Conservation (phyloP, 345 rosid species). For the Mangifera indica region DNA sequence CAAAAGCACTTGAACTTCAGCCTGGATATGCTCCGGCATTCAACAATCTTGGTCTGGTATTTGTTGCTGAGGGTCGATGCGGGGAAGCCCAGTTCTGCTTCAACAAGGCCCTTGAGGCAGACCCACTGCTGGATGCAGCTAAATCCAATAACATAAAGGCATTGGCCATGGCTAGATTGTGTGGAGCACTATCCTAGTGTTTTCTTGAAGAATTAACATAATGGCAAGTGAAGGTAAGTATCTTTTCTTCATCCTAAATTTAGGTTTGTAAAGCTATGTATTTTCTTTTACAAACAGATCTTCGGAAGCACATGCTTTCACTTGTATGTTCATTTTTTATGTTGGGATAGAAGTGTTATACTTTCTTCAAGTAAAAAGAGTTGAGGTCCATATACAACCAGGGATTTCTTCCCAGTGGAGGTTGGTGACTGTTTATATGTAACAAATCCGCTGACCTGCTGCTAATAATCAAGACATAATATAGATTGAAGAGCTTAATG, state of each 20-base stretch:
- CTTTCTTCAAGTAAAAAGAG: not conserved
- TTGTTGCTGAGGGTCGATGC: constrained; percentile 78
- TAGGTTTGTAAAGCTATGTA: not conserved
- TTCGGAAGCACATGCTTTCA: not conserved
- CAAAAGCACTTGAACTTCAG: constrained; percentile 75
- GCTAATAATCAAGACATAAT: too few relatives aligned
- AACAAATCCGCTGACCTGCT: too few relatives aligned
- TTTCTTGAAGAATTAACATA: constrained; percentile 18
- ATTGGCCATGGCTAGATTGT: constrained; percentile 38
- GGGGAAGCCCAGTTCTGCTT: constrained; percentile 92
- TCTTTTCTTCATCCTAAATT: not conserved
- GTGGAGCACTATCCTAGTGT: constrained; percentile 34
- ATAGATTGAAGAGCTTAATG: not conserved
- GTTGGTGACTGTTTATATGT: not conserved
- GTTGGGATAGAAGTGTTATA: not conserved
- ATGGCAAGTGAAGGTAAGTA: constrained; percentile 3
- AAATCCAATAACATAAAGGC: constrained; percentile 72
- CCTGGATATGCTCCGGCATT: constrained; percentile 96
- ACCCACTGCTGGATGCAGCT: constrained; percentile 91
- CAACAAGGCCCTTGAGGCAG: constrained; percentile 64
- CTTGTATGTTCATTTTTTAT: not conserved
- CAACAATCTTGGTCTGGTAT: constrained; percentile 91
- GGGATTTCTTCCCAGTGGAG: too few relatives aligned
- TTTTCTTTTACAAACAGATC: not conserved
- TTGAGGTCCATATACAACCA: not conserved